Evolutionary conservation across 805 yeast genomes (phyloP).

Genomic region (Teunomyces lycoperdinae): DNA sequence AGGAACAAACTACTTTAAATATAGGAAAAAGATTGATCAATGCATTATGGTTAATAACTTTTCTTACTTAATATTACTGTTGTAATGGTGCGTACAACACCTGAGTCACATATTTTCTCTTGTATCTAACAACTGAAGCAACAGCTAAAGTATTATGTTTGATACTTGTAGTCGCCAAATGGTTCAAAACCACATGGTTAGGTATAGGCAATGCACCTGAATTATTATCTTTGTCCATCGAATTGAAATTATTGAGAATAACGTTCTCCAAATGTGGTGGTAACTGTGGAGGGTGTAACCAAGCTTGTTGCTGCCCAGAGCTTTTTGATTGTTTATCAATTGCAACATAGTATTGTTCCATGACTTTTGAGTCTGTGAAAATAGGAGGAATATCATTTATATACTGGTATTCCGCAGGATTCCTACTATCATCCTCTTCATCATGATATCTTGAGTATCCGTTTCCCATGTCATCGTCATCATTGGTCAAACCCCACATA

Average conservation of each 20-base stretch:
- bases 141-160: slow-evolving; percentile 93
- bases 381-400: slow-evolving; percentile 76
- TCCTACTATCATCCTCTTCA: slow-evolving; percentile 34
- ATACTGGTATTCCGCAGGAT: slow-evolving; percentile 34
- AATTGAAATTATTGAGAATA: slow-evolving; percentile 70
- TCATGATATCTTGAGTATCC: slow-evolving; percentile 78
- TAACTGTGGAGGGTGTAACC: slow-evolving; percentile 89
- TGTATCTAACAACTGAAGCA: slow-evolving; percentile 85
- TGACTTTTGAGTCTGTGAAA: slow-evolving; percentile 79
- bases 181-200: slow-evolving; percentile 90
- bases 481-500: slow-evolving; percentile 59
- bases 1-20: not conserved
- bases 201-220: slow-evolving; percentile 91
- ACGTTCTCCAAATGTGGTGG: slow-evolving; percentile 97
- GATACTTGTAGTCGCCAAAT: slow-evolving; percentile 91
- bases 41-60: not conserved
- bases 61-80: slow-evolving; percentile 12
- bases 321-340: slow-evolving; percentile 67
- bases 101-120: slow-evolving; percentile 86
- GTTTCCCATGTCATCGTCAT: slow-evolving; percentile 79
- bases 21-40: not conserved
- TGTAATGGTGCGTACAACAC: slow-evolving; percentile 86
- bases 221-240: slow-evolving; percentile 67
- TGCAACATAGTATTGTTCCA: slow-evolving; percentile 81
- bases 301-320: slow-evolving; percentile 54